Conservation (phyloP, 371 early-diverging fungal species). For the Rhizomucor pusillus region DNA sequence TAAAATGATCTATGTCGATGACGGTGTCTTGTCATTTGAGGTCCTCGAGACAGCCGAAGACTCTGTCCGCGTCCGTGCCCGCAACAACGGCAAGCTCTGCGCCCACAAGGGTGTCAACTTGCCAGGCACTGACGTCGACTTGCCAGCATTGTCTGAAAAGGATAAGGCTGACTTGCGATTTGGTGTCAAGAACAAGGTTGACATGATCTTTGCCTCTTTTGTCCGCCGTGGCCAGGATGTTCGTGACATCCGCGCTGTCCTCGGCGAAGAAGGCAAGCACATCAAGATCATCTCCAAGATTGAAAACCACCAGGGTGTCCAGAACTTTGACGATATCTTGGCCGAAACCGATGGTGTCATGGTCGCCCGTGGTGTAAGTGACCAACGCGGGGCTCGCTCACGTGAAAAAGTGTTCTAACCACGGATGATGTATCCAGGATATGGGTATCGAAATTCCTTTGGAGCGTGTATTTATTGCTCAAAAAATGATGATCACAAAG, state of each 20-base stretch:
- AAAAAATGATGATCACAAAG: slow-evolving; percentile 96
- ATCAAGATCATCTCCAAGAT: slow-evolving; percentile 97
- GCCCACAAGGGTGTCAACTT: slow-evolving; percentile 89
- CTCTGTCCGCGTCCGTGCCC: slow-evolving; percentile 68
- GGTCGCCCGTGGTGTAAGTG: slow-evolving; percentile 92
- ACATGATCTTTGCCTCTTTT: slow-evolving; percentile 97
- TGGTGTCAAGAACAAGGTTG: slow-evolving; percentile 93
- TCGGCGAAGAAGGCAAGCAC: slow-evolving; percentile 74
- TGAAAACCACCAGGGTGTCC: slow-evolving; percentile 94
- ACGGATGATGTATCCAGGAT: slow-evolving; percentile 51
- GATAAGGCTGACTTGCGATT: slow-evolving; percentile 90
- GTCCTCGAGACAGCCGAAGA: slow-evolving; percentile 65
- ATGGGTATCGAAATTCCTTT: slow-evolving; percentile 97
- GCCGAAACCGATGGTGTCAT: slow-evolving; percentile 96
- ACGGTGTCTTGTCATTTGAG: slow-evolving; percentile 82
- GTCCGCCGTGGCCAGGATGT: slow-evolving; percentile 92
- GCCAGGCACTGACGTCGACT: slow-evolving; percentile 82
- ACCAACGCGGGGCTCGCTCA: background rate
- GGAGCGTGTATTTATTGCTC: slow-evolving; percentile 89
- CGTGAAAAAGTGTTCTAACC: background rate
- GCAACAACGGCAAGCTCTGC: slow-evolving; percentile 75
- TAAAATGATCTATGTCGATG: slow-evolving; percentile 84
- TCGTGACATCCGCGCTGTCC: slow-evolving; percentile 71
- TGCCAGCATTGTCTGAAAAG: slow-evolving; percentile 94
- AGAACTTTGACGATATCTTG: slow-evolving; percentile 97